Evolutionary conservation across 495 filamentous ascomycete species (phyloP).

Genomic region (Chlorociboria aeruginascens): DNA sequence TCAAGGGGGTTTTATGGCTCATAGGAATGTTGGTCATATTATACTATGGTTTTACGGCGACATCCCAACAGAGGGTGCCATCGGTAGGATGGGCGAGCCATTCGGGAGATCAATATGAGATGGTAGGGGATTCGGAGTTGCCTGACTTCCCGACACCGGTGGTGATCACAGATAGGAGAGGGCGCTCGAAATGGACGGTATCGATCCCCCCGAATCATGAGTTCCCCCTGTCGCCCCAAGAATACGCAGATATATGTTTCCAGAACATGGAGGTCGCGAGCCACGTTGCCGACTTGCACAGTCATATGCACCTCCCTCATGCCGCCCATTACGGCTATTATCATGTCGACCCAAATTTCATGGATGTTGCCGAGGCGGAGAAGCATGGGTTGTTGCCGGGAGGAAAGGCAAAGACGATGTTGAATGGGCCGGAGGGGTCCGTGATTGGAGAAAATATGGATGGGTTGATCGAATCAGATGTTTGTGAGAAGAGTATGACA

Average conservation of each 20-base stretch:
- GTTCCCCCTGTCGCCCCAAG: slow-evolving; percentile 45
- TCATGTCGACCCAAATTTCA: slow-evolving; percentile 44
- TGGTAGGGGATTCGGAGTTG: slow-evolving; percentile 35
- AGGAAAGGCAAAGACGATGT: slow-evolving; percentile 10
- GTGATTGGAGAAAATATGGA: slow-evolving; percentile 26
- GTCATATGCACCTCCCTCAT: slow-evolving; percentile 25
- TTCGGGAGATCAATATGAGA: slow-evolving; percentile 30
- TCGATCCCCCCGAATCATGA: slow-evolving; percentile 44
- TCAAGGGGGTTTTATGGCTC: slow-evolving; percentile 33
- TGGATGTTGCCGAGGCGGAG: slow-evolving; percentile 56
- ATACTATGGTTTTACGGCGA: slow-evolving; percentile 19
- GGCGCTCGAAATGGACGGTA: slow-evolving; percentile 54
- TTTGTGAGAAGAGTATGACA: slow-evolving; percentile 56
- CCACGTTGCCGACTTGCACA: slow-evolving; percentile 35
- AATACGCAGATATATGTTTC: slow-evolving; percentile 49
- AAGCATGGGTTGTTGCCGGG: slow-evolving; percentile 40
- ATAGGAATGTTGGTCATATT: slow-evolving; percentile 26
- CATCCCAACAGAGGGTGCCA: slow-evolving; percentile 12
- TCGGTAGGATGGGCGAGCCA: slow-evolving; percentile 23
- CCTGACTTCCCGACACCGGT: slow-evolving; percentile 48
- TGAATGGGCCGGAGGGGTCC: slow-evolving; percentile 17
- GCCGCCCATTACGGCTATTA: slow-evolving; percentile 40
- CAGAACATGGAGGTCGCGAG: slow-evolving; percentile 42
- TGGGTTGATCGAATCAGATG: slow-evolving; percentile 25
- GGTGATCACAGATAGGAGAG: slow-evolving; percentile 41